Conservation (phyloP, 108 stramenopile species). For the Pseudonitzschia multistriata region DNA sequence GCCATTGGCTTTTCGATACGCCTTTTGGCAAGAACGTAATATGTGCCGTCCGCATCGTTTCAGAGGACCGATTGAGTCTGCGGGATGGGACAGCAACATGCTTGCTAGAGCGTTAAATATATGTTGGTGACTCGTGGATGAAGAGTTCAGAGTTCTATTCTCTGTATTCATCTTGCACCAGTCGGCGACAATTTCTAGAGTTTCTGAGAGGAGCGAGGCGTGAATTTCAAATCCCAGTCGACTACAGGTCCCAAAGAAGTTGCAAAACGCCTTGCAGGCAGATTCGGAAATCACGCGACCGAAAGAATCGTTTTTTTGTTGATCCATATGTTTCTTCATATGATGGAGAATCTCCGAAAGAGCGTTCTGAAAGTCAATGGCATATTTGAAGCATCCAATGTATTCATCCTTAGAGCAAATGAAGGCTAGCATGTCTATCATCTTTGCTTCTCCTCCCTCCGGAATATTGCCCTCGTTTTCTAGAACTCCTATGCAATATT, state of each 20-base stretch:
- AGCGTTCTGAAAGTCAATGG: constrained; percentile 37
- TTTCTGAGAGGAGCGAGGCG: constrained; percentile 39
- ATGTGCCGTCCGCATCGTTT: constrained; percentile 31
- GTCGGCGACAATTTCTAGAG: constrained; percentile 43
- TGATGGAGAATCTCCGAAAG: constrained; percentile 41
- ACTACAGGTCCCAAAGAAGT: constrained; percentile 24
- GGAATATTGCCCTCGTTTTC: constrained; percentile 43
- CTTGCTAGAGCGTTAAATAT: constrained; percentile 33
- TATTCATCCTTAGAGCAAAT: constrained; percentile 64
- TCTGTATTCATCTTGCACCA: constrained; percentile 48
- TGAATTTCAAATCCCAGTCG: constrained; percentile 57
- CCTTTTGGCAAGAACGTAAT: constrained; percentile 46
- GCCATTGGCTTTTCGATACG: constrained; percentile 31
- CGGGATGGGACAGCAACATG: constrained; percentile 30
- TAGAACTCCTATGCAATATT: constrained; percentile 54
- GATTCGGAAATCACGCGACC: constrained; percentile 17
- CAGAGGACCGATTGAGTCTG: constrained; percentile 35
- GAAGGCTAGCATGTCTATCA: constrained; percentile 58
- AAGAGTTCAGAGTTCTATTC: constrained; percentile 15
- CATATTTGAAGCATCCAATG: constrained; percentile 48
- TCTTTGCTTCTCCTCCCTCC: constrained; percentile 39
- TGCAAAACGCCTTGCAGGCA: constrained; percentile 31
- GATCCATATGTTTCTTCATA: constrained; percentile 31
- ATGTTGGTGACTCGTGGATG: constrained; percentile 8
- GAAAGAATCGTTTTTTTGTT: not conserved